Percentiles rank a stretch among this genome's conserved stretches.
Conservation (phyloP, 495 filamentous ascomycete genomes). For the Melanomma pulvis-pyrius region DNA sequence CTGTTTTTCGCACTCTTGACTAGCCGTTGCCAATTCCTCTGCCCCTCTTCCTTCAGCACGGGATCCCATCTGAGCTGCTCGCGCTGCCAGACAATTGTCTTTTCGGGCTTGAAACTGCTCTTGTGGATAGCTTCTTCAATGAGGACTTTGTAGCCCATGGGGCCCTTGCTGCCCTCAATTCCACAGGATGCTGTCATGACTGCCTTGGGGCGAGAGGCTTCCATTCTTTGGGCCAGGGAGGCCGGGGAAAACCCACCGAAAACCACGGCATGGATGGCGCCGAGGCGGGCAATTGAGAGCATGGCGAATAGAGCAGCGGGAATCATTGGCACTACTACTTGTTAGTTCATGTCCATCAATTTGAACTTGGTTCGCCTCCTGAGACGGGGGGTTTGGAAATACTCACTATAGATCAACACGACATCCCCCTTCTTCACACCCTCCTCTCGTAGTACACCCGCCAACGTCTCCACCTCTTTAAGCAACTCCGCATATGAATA, state of each 20-base stretch:
- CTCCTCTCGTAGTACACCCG: slow-evolving; percentile 79
- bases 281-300: slow-evolving; percentile 77
- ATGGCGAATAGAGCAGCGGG: slow-evolving; percentile 83
- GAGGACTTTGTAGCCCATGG: slow-evolving; percentile 69
- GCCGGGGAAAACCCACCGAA: slow-evolving; percentile 87
- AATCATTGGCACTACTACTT: slow-evolving; percentile 84
- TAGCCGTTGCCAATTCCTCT: slow-evolving; percentile 79
- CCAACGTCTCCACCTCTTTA: slow-evolving; percentile 80
- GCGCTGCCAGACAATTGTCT: slow-evolving; percentile 77
- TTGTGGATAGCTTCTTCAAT: slow-evolving; percentile 53
- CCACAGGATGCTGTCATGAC: slow-evolving; percentile 91
- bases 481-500: slow-evolving; percentile 76
- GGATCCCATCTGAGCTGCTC: slow-evolving; percentile 75
- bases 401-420: slow-evolving; percentile 87
- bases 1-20: slow-evolving; percentile 67
- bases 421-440: slow-evolving; percentile 85
- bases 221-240: slow-evolving; percentile 86
- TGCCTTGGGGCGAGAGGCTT: slow-evolving; percentile 71
- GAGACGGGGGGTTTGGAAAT: not conserved
- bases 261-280: slow-evolving; percentile 87
- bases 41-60: slow-evolving; percentile 62
- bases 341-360: slow-evolving; percentile 7
- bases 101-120: slow-evolving; percentile 42
- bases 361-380: too few species aligned
- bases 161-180: slow-evolving; percentile 82